Conservation (phyloP, 176 grass and related monocot species). For the Carex littledalei region DNA sequence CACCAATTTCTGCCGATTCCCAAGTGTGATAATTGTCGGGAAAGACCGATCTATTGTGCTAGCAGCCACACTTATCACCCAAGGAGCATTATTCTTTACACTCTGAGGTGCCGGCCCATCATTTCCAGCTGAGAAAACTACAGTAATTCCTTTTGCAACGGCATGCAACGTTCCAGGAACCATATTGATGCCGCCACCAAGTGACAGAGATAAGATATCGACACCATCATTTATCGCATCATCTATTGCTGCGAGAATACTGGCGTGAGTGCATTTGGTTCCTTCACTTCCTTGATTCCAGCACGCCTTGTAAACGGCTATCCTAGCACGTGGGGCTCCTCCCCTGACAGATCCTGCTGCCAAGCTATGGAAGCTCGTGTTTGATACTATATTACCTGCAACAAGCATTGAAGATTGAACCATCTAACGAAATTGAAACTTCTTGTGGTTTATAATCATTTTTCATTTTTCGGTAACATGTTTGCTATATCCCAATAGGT, state of each 20-base stretch:
- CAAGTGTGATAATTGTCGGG: no score
- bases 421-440: not conserved
- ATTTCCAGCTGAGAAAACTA: no score
- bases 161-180: conserved; percentile 37
- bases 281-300: not conserved
- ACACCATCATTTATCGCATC: conserved; percentile 64
- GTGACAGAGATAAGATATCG: conserved; percentile 48
- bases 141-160: not conserved
- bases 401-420: not conserved
- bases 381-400: not conserved
- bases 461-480: not conserved
- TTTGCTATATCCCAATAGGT: not conserved
- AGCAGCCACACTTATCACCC: no score
- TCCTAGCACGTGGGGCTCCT: conserved; percentile 41
- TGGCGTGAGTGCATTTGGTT: not conserved
- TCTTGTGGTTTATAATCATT: not conserved
- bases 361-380: conserved; percentile 27
- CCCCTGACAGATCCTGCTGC: conserved; percentile 28
- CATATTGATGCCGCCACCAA: not conserved
- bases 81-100: no score
- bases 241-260: conserved; percentile 26
- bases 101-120: no score
- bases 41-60: no score
- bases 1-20: no score
- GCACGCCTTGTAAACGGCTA: conserved; percentile 41